Evolutionary conservation across 2,329 filamentous ascomycete species (phyloP).

Genomic region (Aureobasidium sp.): DNA sequence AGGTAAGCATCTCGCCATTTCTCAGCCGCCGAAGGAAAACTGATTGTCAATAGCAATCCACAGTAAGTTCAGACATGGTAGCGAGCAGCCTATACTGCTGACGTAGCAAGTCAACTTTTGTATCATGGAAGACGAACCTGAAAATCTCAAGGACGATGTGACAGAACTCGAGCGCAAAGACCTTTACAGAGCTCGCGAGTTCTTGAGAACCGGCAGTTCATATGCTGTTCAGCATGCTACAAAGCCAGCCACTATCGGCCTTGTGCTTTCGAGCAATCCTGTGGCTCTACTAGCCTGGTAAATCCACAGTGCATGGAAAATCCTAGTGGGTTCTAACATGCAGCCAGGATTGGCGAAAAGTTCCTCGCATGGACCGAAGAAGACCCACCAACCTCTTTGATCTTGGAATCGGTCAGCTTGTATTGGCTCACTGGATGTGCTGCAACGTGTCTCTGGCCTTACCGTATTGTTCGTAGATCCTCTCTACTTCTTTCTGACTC

Average conservation of each 20-base stretch:
- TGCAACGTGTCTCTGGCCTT: slow-evolving; percentile 40
- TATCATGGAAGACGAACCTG: slow-evolving; percentile 21
- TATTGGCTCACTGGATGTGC: slow-evolving; percentile 48
- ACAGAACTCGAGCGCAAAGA: slow-evolving; percentile 34
- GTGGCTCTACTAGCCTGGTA: slow-evolving; percentile 50
- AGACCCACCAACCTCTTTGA: slow-evolving; percentile 33
- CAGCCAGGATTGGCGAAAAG: slow-evolving; percentile 47
- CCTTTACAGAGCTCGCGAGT: slow-evolving; percentile 24
- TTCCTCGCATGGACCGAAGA: slow-evolving; percentile 48
- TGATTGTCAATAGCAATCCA: not conserved
- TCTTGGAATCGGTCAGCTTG: slow-evolving; percentile 44
- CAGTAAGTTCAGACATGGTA: not conserved
- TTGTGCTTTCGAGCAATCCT: slow-evolving; percentile 47
- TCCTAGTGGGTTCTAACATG: not conserved
- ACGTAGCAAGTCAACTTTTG: slow-evolving; percentile 15
- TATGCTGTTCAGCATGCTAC: slow-evolving; percentile 50
- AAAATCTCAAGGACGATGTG: slow-evolving; percentile 20
- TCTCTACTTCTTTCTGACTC: not conserved
- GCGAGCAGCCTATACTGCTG: not conserved
- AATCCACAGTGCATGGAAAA: not conserved
- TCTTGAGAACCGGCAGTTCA: slow-evolving; percentile 39
- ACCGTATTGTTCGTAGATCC: slow-evolving; percentile 28
- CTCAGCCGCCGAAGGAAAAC: too few species aligned
- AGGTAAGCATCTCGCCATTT: slow-evolving; percentile 30
- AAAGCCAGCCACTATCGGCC: slow-evolving; percentile 49